A percentile compares a stretch with the other conserved stretches of the same genome.
Conservation (phyloP, 2,329 filamentous ascomycete species). For the Pseudogymnoascus destructans region DNA sequence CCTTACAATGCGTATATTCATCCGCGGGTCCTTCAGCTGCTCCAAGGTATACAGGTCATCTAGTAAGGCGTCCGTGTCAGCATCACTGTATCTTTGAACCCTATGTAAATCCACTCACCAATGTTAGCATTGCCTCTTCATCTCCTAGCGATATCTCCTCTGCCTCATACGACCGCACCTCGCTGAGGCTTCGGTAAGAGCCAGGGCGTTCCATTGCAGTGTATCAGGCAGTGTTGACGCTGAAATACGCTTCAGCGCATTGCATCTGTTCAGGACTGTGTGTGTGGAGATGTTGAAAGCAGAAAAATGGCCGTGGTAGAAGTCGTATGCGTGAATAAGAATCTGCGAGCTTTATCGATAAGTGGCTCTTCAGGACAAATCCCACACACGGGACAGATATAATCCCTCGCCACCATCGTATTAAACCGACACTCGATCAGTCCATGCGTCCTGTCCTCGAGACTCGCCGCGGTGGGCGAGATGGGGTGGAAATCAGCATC, state of each 20-base stretch:
- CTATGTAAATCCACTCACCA: too few relatives aligned
- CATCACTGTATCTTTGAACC: too few relatives aligned
- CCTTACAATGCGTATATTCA: too few relatives aligned
- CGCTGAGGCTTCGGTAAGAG: neutral
- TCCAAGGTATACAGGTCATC: too few relatives aligned
- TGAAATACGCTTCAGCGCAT: neutral
- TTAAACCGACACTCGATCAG: neutral
- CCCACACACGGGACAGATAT: neutral
- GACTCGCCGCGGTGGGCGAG: neutral
- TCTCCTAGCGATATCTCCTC: neutral
- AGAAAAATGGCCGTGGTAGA: neutral
- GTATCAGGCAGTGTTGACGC: neutral
- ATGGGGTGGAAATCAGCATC: neutral
- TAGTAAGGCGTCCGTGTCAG: too few relatives aligned
- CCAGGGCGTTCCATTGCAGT: neutral
- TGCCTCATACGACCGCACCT: neutral
- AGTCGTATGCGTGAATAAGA: neutral
- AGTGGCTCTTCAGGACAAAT: neutral
- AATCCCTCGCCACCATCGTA: neutral
- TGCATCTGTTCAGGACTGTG: neutral
- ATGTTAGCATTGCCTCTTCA: neutral
- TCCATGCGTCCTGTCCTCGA: neutral
- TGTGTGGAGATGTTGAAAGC: neutral
- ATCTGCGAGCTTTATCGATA: neutral
- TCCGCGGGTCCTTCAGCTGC: too few relatives aligned